phyloP scores from a whole-genome alignment of 768 basidiomycete species.

The Termitomyces sp. region DNA sequence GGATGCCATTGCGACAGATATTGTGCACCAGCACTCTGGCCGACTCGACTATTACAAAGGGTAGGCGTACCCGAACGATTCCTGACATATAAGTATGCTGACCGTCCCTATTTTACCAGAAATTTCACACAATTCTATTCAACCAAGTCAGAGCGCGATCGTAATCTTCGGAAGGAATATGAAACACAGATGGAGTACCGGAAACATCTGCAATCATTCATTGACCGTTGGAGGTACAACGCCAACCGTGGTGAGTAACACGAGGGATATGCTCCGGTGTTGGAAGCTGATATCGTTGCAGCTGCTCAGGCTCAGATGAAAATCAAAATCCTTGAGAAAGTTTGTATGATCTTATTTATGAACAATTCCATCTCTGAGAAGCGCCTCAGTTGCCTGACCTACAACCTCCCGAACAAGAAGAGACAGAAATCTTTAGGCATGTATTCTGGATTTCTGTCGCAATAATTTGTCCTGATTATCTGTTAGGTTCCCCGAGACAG shows the following conservation, averaged over 20 bases:
- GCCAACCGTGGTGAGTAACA: slow-evolving; percentile 73
- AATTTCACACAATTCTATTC: slow-evolving; percentile 99
- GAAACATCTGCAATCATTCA: slow-evolving; percentile 94
- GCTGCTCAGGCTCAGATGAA: slow-evolving; percentile 85
- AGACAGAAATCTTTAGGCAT: slow-evolving; percentile 89
- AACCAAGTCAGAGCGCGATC: slow-evolving; percentile 92
- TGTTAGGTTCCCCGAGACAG: slow-evolving; percentile 85
- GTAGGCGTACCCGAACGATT: slow-evolving; percentile 29
- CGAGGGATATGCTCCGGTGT: neutral
- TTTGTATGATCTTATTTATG: slow-evolving; percentile 16
- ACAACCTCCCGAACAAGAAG: slow-evolving; percentile 89
- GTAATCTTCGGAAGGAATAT: slow-evolving; percentile 90
- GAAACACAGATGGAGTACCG: slow-evolving; percentile 95
- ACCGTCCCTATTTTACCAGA: slow-evolving; percentile 30
- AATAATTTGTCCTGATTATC: neutral
- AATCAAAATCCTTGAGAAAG: slow-evolving; percentile 77
- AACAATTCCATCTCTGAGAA: neutral
- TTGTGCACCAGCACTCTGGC: slow-evolving; percentile 92
- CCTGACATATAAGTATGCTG: neutral
- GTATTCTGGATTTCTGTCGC: slow-evolving; percentile 2
- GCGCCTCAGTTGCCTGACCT: slow-evolving; percentile 76
- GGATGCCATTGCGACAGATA: slow-evolving; percentile 96
- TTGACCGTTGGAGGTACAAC: slow-evolving; percentile 97
- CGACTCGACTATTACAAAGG: slow-evolving; percentile 98
- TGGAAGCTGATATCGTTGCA: slow-evolving; percentile 20